Evolutionary conservation across 768 basidiomycete genomes (phyloP), one percentile per base, ranked within the genome.

Genomic region (Exsudoporus frostii): DNA sequence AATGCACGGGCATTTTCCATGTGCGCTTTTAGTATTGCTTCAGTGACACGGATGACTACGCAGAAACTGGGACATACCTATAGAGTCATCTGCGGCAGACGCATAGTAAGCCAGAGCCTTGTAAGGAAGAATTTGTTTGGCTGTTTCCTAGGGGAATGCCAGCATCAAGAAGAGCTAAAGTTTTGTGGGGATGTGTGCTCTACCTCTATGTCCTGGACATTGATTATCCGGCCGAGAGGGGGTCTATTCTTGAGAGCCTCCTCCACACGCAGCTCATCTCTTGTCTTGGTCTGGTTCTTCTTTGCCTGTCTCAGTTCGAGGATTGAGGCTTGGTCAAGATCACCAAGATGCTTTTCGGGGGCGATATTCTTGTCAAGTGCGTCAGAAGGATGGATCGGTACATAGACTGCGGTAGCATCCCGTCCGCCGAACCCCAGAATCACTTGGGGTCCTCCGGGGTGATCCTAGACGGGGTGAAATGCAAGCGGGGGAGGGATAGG

Each of bases 371-470:
- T 84, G 46, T 85, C 80, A 44, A 96, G 79, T 19, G 90, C 84
- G 58, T 89, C 86, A 24, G 86, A 82, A 4, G 94, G 85, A 70
- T 98, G 95, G 39, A 97, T 90, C 6, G 89, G 88, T 55, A 87
- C 79, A 64, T 86, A 90, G 5, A 74, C 86, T 7, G 71, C 70
- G 0, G 89, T 90, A n/a, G 91, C 92, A 66, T 94, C 94, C 55
- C 78, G 80, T 9, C 95, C 95, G 9, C 83, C 93, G 61, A 92
- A 90, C 63, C 83, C 85, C 19, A 96, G 65, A 55, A 98, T 90
- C 62, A 92, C 87, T 51, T 80, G 79, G 17, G 85, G 73, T 3
- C 95, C 95, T 19, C 95, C 93, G 7, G 89, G 88, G 60, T 91
- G 89, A 45, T 85, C 79, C 84, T 87, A 58, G 25, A 58, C 30